These are phyloP conservation scores for Agapanthus africanus DNA, from an alignment of 106 monocot genomes.

Conservation along the genomic window DNA sequence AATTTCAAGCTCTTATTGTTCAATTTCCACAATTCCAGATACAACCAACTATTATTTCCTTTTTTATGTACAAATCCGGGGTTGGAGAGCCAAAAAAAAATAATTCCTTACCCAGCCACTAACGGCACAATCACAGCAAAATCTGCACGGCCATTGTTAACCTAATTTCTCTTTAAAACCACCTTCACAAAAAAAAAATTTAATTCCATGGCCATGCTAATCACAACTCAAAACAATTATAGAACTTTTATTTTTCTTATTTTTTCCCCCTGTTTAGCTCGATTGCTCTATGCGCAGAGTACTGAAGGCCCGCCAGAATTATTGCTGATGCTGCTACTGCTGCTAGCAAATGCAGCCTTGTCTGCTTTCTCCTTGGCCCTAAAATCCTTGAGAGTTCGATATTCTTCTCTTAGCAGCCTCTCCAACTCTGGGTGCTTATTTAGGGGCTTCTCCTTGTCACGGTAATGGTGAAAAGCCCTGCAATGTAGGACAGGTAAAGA, in stretches of 20 bases:
- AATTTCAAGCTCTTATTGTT: conserved; percentile 31
- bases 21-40: conserved; percentile 37
- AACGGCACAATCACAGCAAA: conserved; percentile 9
- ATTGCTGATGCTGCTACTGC: conserved; percentile 11
- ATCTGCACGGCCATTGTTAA: neutral
- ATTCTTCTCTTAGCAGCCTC: conserved; percentile 69
- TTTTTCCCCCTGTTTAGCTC: neutral
- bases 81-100: conserved; percentile 19
- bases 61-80: conserved; percentile 61
- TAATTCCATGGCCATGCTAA: neutral
- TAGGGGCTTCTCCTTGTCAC: conserved; percentile 34
- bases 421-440: conserved; percentile 68
- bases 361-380: conserved; percentile 41
- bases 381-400: conserved; percentile 58
- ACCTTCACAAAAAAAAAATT: conserved; percentile 1
- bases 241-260: neutral
- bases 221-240: neutral
- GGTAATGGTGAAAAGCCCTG: conserved; percentile 94
- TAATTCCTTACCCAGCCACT: conserved; percentile 28
- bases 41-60: conserved; percentile 22
- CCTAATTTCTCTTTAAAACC: neutral
- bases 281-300: neutral
- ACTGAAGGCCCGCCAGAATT: neutral
- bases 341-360: conserved; percentile 23
- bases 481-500: too few relatives aligned